A percentile compares a stretch with the other conserved stretches of the same genome.
phyloP scores from a whole-genome alignment of 2,329 filamentous ascomycete species.

The Cyphellophora attinorum region DNA sequence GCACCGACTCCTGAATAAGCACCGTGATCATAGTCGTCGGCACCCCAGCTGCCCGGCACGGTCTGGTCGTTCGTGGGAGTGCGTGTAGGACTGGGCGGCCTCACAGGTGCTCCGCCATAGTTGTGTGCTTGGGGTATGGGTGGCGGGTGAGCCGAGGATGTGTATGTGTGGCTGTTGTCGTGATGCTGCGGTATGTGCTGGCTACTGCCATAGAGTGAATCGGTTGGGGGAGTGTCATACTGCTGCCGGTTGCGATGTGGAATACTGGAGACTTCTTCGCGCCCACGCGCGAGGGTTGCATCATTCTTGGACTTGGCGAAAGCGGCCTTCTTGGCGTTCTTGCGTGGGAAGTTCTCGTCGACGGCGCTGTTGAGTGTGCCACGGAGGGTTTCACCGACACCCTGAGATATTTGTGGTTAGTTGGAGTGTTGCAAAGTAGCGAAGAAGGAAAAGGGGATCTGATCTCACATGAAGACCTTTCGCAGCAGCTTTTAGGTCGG shows the following conservation, averaged over 20 bases:
- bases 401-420: slow-evolving; percentile 6
- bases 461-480: slow-evolving; percentile 15
- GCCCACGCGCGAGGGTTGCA: slow-evolving; percentile 10
- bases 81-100: background rate
- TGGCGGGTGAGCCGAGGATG: too few relatives aligned
- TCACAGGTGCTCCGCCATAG: background rate
- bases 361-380: slow-evolving; percentile 15
- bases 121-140: background rate
- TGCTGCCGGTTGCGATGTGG: slow-evolving; percentile 2
- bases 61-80: background rate
- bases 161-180: background rate
- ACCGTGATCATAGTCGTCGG: background rate
- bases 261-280: slow-evolving; percentile 12
- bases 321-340: slow-evolving; percentile 15
- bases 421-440: background rate
- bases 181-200: slow-evolving; percentile 1
- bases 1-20: too few relatives aligned
- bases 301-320: slow-evolving; percentile 12
- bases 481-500: slow-evolving; percentile 14
- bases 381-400: slow-evolving; percentile 17
- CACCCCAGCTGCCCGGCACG: background rate
- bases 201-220: background rate
- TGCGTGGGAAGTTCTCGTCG: slow-evolving; percentile 13
- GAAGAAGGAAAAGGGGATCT: background rate
- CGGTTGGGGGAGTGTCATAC: slow-evolving; percentile 10